Conservation (phyloP, 257 asterid species). For the Marsdenia floribunda region DNA sequence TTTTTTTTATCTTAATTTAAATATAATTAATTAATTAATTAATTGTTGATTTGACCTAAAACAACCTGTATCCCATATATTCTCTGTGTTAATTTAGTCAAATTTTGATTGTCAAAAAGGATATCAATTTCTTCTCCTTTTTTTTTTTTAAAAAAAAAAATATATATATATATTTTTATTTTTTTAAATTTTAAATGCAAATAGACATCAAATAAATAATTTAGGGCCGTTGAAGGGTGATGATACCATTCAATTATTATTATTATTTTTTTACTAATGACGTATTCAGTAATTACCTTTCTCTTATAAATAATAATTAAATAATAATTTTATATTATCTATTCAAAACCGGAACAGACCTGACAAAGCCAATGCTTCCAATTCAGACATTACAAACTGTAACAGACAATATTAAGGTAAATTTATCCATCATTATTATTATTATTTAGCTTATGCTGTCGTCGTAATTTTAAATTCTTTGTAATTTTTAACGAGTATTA, state of each 20-base stretch:
- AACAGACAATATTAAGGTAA: background rate
- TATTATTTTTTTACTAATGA: background rate
- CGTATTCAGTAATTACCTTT: background rate
- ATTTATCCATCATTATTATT: background rate
- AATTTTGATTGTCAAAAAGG: background rate
- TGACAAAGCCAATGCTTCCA: background rate
- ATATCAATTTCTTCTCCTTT: no score
- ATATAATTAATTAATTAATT: no score
- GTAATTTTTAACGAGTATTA: no score
- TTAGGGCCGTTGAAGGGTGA: background rate
- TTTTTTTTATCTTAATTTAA: background rate
- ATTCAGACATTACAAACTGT: background rate
- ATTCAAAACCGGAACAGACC: constrained; percentile 1
- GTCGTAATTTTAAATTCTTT: no score
- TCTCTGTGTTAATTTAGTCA: background rate
- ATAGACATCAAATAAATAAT: background rate
- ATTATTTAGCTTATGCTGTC: no score
- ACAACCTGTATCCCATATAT: background rate
- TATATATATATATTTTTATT: no score
- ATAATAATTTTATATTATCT: background rate
- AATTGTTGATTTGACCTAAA: background rate
- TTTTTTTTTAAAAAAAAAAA: no score
- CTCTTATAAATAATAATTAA: background rate
- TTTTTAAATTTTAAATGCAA: background rate
- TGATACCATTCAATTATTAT: background rate